Conservation (phyloP, 148 eudicot species). For the Salicornia ramosissima region DNA sequence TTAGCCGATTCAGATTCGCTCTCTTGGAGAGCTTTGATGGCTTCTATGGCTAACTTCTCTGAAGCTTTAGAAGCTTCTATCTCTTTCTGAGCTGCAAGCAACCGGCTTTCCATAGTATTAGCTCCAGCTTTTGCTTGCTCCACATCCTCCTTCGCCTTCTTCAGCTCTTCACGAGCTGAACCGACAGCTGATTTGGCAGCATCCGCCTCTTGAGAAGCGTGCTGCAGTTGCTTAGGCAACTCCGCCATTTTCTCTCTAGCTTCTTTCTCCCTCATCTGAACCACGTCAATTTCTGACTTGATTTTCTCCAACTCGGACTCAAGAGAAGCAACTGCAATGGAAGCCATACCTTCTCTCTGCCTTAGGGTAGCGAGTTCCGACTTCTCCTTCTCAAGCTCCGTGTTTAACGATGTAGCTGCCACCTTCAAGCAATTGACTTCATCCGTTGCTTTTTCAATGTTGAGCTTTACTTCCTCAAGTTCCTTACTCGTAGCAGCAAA, state of each 20-base stretch:
- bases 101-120: constrained; percentile 56
- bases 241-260: constrained; percentile 65
- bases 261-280: constrained; percentile 62
- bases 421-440: constrained; percentile 63
- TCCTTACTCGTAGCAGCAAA: constrained; percentile 52
- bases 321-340: constrained; percentile 68
- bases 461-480: constrained; percentile 64
- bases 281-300: constrained; percentile 56
- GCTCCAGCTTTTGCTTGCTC: constrained; percentile 85
- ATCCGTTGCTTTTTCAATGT: constrained; percentile 58
- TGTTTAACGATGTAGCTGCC: constrained; percentile 59
- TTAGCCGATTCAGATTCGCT: constrained; percentile 58
- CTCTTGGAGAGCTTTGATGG: constrained; percentile 72
- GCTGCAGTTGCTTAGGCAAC: constrained; percentile 63
- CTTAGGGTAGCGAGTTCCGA: constrained; percentile 45
- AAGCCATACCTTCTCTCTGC: constrained; percentile 89
- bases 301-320: constrained; percentile 74
- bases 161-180: constrained; percentile 57
- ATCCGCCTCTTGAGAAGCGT: constrained; percentile 77
- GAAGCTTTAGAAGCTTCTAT: constrained; percentile 91
- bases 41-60: constrained; percentile 71
- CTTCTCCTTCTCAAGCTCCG: constrained; percentile 70
- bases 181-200: constrained; percentile 53
- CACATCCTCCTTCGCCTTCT: constrained; percentile 63
- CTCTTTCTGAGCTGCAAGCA: constrained; percentile 75